Evolutionary conservation across 169 alveolate genomes (phyloP), one percentile per base, ranked within the genome.

Genomic region (Babesia bovis): DNA sequence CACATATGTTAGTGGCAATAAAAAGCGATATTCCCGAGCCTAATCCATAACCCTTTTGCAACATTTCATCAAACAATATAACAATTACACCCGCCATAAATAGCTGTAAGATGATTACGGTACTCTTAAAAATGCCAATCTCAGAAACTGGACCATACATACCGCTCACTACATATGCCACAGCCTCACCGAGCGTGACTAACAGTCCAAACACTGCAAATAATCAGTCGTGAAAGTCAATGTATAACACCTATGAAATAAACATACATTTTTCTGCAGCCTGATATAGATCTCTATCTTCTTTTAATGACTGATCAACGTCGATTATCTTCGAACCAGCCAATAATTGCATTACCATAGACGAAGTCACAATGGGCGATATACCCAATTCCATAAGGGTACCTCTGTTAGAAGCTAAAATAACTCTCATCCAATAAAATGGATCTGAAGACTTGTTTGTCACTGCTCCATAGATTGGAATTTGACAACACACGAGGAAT

Each of bases 1-100:
- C 99, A 87, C 99, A 98, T 52, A 98, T 97, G 89, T 98, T 98
- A 23, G 99, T 97, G 13, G 99, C 99, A 66, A 98, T 98, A 86
- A 98, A 98, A 40, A 98, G 94, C 4, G 99, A 98, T 69, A 98
- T 98, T 21, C 99, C 99, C 15, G 98, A 94, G 23, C 99, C 99
- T 70, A 98, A 88, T 42, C 99, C 99, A 85, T 98, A 97, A 33
- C 99, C 99, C 85, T 98, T 98, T 76, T 96, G 98, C 61, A 98
- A 90, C 69, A 97, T 92, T 75, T 98, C 99, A 83, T 98, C 99
- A 58, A 98, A 93, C 76, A 98, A 87, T 47, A 97, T 93, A 68
- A 98, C 99, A 30, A 98, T 96, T 40, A 97, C 97, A n/a, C 99
- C 99, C 41, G 99, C 99, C 85, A 95, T 94, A 79, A 97, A 94